These are phyloP conservation scores for Neonectria neomacrospora DNA, from an alignment of 2,329 filamentous ascomycete genomes.

Conservation along the genomic window DNA sequence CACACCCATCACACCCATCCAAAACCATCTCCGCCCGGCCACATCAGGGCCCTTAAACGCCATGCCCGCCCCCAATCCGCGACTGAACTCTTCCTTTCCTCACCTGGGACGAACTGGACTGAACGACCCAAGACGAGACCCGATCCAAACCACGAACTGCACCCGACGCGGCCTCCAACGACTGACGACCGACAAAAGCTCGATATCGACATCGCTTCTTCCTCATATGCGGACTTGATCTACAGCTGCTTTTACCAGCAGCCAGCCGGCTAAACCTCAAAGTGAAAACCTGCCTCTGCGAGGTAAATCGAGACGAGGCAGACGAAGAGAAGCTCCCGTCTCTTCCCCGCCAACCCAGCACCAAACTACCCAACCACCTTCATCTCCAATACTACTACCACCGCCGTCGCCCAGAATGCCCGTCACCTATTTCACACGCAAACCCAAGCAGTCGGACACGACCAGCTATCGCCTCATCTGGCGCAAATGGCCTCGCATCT, in stretches of 20 bases:
- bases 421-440: constrained; percentile 31
- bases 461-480: constrained; percentile 65
- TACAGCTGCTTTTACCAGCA: constrained; percentile 38
- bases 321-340: background rate
- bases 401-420: constrained; percentile 37
- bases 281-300: constrained; percentile 16
- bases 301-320: background rate
- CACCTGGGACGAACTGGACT: constrained; percentile 15
- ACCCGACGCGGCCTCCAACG: constrained; percentile 19
- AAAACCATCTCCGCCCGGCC: constrained; percentile 21
- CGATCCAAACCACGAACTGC: constrained; percentile 30
- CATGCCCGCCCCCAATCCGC: constrained; percentile 39
- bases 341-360: background rate
- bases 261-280: constrained; percentile 25
- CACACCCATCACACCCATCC: constrained; percentile 8
- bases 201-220: constrained; percentile 8
- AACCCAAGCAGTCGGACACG: constrained; percentile 30
- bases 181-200: constrained; percentile 10
- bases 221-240: constrained; percentile 34
- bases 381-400: constrained; percentile 2
- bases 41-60: constrained; percentile 44
- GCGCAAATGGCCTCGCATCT: constrained; percentile 64
- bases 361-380: background rate
- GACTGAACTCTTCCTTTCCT: constrained; percentile 21
- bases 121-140: constrained; percentile 14